phyloP scores from a whole-genome alignment of 345 rosid genomes.

The Cardamine resedifolia region DNA sequence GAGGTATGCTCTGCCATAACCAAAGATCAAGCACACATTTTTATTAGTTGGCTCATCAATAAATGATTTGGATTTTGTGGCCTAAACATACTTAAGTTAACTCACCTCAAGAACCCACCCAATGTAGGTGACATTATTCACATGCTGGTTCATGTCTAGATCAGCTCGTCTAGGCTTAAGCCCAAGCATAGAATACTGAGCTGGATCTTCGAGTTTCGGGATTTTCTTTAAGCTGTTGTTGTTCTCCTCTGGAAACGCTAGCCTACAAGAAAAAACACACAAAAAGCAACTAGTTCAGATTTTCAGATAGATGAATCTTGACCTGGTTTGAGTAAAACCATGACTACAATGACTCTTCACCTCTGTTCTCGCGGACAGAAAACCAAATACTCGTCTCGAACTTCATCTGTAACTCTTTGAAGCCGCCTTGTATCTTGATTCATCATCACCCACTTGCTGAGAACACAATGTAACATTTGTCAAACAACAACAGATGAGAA shows the following conservation, averaged over 20 bases:
- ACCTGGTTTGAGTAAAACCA: background rate
- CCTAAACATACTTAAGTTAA: background rate
- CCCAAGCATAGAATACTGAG: constrained; percentile 62
- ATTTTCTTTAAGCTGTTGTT: constrained; percentile 74
- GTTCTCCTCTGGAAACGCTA: constrained; percentile 82
- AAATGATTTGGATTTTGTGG: background rate
- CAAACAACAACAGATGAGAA: background rate
- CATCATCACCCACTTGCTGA: constrained; percentile 99
- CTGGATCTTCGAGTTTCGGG: constrained; percentile 74
- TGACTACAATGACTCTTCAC: constrained; percentile 32
- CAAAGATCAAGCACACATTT: background rate
- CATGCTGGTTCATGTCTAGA: constrained; percentile 98
- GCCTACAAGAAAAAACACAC: constrained; percentile 43
- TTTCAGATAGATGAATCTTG: background rate
- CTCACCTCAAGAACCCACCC: constrained; percentile 95
- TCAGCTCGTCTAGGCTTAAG: constrained; percentile 93
- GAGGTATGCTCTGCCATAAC: constrained; percentile 82
- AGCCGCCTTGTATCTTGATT: constrained; percentile 90
- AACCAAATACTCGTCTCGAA: constrained; percentile 73
- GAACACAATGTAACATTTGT: background rate
- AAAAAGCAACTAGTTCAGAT: background rate
- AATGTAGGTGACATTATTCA: constrained; percentile 82
- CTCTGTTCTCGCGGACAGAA: constrained; percentile 76
- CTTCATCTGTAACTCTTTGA: constrained; percentile 82
- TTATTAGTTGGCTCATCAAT: constrained; percentile 6